A percentile compares a stretch with the other conserved stretches of the same genome.
Conservation (phyloP, 2,329 filamentous ascomycete species). For the Cladosporium sp. region DNA sequence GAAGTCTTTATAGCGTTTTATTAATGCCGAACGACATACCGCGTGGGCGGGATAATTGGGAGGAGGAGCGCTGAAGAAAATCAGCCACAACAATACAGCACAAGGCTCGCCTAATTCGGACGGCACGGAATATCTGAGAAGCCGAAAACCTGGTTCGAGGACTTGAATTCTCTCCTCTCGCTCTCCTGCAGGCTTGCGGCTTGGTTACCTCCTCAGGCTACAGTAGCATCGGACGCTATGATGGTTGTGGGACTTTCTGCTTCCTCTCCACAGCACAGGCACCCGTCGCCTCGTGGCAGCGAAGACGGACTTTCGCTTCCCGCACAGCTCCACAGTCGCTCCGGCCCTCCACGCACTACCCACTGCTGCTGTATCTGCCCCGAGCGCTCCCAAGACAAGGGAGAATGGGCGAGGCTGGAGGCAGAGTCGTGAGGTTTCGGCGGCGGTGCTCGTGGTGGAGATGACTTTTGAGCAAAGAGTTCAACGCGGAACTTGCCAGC, state of each 20-base stretch:
- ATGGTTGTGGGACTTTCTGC: background rate
- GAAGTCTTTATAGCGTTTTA: too few species aligned
- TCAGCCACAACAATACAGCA: too few species aligned
- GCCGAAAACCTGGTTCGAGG: background rate
- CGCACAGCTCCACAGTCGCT: constrained; percentile 1
- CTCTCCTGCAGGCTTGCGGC: too few species aligned
- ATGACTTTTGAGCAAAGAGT: background rate
- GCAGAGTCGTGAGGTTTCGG: too few species aligned
- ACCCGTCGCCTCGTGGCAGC: constrained; percentile 6
- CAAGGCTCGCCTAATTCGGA: too few species aligned
- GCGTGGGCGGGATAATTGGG: too few species aligned
- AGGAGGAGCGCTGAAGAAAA: too few species aligned
- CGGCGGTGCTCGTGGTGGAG: background rate
- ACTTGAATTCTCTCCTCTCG: too few species aligned
- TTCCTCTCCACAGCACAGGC: background rate
- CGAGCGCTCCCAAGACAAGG: background rate
- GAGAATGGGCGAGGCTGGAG: background rate
- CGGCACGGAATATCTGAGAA: too few species aligned
- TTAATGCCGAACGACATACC: too few species aligned
- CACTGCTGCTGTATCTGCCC: background rate
- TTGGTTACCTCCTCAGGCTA: too few species aligned
- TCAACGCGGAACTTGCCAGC: constrained; percentile 5
- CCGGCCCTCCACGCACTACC: constrained; percentile 5
- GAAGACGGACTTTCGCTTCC: background rate
- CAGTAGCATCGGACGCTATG: too few species aligned